These are phyloP conservation scores for Pichia sp. DNA, from an alignment of 1,139 yeast genomes.

Conservation along the genomic window DNA sequence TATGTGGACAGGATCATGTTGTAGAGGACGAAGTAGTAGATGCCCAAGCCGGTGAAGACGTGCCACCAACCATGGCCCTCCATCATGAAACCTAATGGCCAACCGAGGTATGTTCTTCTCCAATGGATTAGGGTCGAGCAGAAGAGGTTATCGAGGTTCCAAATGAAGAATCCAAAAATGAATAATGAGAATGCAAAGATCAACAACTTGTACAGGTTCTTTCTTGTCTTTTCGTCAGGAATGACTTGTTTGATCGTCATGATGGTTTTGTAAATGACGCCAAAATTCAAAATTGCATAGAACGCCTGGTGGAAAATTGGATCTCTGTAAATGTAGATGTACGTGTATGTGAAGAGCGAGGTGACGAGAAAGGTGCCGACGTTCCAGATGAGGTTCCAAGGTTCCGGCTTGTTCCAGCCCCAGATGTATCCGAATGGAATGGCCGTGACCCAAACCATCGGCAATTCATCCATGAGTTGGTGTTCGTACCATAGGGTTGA, in stretches of 20 bases:
- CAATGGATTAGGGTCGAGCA: conserved; percentile 62
- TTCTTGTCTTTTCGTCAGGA: conserved; percentile 21
- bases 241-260: conserved; percentile 24
- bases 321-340: conserved; percentile 61
- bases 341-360: conserved; percentile 55
- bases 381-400: conserved; percentile 31
- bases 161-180: conserved; percentile 69
- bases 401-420: conserved; percentile 53
- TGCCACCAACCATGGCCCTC: conserved; percentile 99
- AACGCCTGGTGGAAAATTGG: conserved; percentile 89
- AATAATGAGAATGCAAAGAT: conserved; percentile 41
- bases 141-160: conserved; percentile 85
- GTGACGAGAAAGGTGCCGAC: conserved; percentile 55
- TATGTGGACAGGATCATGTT: conserved; percentile 33
- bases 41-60: conserved; percentile 75
- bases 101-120: conserved; percentile 67
- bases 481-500: conserved; percentile 89
- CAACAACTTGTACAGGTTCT: conserved; percentile 26
- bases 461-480: conserved; percentile 91
- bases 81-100: conserved; percentile 83
- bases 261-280: conserved; percentile 32
- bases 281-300: conserved; percentile 60
- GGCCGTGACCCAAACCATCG: conserved; percentile 97
- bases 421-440: conserved; percentile 91
- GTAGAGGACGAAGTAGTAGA: conserved; percentile 35